These are phyloP conservation scores for Ascochyta pisi DNA, from an alignment of 2,329 filamentous ascomycete species.

Conservation along the genomic window DNA sequence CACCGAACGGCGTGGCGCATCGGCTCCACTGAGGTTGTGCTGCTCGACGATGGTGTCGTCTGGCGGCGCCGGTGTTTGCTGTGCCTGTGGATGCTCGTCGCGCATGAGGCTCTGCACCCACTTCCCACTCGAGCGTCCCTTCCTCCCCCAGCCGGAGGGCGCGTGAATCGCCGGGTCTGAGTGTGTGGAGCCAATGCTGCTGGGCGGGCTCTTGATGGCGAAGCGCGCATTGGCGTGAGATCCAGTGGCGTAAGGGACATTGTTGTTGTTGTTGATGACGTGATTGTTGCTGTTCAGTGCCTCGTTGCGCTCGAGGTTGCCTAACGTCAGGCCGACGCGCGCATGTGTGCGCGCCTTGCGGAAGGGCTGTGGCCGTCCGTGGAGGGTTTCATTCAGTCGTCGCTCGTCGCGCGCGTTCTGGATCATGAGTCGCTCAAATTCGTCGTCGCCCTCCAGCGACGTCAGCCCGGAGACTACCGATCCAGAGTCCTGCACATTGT, in stretches of 20 bases:
- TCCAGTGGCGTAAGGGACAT: background rate
- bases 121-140: conserved; percentile 49
- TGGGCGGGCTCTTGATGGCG: conserved; percentile 37
- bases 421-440: conserved; percentile 55
- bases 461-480: conserved; percentile 46
- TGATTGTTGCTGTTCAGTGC: conserved; percentile 18
- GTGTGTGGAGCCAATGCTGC: conserved; percentile 45
- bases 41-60: conserved; percentile 20
- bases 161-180: conserved; percentile 55
- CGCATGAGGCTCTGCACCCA: conserved; percentile 53
- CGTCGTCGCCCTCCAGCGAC: conserved; percentile 51
- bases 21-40: conserved; percentile 34
- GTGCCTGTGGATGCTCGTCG: conserved; percentile 26
- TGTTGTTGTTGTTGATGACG: background rate
- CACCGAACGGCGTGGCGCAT: conserved; percentile 50
- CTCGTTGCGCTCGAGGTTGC: conserved; percentile 52
- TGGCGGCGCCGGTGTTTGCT: conserved; percentile 11
- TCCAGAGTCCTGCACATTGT: conserved; percentile 29
- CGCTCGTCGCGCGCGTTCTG: conserved; percentile 54
- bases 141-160: conserved; percentile 58
- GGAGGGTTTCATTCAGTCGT: conserved; percentile 47
- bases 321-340: conserved; percentile 51
- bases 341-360: conserved; percentile 52
- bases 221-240: conserved; percentile 19
- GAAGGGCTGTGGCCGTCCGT: conserved; percentile 48